Base-by-base conservation (phyloP, 305 asterid species). In the Fraxinus baroniana region DNA sequence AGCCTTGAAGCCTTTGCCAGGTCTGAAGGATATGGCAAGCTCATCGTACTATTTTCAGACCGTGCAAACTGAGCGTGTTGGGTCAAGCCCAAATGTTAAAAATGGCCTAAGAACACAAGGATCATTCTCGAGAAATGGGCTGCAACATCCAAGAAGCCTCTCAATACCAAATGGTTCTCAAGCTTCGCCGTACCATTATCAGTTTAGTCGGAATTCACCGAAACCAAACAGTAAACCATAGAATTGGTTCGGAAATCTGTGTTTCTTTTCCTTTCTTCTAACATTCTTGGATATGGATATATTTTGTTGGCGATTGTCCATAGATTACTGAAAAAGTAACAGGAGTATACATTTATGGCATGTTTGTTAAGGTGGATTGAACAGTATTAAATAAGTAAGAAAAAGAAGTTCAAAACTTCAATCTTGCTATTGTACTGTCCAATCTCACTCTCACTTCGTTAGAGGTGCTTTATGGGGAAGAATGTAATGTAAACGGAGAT, bases 21-120 rank as follows among this genome's bases (percentile, higher is more conserved):
- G 89, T 87, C 94, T 94, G 79, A 94, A 94, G 86, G 99, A 96
- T 88, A 94, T 96, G 98, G 98, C 99, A 37, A 92, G 95, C 90
- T 91, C 97, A 9, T 94, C 99, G 30, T 92, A 90, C 87, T 89
- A 90, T 86, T 94, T 94, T 78, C 98, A 95, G 90, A 90, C 97
- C 0, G 83, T 93, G 93, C 98, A 93, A 84, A 83, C 88, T 2
- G 97, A 93, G 35, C 91, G 97, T 10, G 84, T 84, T 79, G 92
- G 90, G 78, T 84, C 96, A 28, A 90, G 91, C 83, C 94, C 93
- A 0, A 91, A 90, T 15, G 84, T 90, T 10, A 95, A 88, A 73
- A 83, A 55, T 3, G 92, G 89, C 20, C 78, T 88, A 9, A 85
- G 93, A 83, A 84, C 91, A 17, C 93, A 93, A 33, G 91, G 91